These are phyloP conservation scores for Coriolopsis trogii DNA, from an alignment of 1,284 basidiomycete genomes.

Conservation along the genomic window DNA sequence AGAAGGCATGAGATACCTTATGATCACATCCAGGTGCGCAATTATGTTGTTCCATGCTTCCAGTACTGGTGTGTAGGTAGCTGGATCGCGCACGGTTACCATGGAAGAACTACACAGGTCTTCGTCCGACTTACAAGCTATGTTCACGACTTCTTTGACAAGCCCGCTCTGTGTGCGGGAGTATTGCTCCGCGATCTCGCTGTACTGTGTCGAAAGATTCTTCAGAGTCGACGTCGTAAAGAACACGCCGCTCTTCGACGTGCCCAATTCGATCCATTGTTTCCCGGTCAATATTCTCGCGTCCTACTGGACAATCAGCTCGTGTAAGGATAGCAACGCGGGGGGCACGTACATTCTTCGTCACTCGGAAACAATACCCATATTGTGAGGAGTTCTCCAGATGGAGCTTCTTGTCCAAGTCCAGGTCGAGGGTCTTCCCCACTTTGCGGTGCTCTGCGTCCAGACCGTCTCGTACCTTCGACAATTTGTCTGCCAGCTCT, in stretches of 20 bases:
- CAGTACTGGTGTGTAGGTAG: conserved; percentile 89
- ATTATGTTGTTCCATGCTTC: conserved; percentile 89
- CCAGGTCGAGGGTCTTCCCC: conserved; percentile 79
- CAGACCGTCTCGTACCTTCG: conserved; percentile 71
- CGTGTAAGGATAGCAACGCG: neutral
- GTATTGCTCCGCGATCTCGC: conserved; percentile 74
- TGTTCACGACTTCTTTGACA: conserved; percentile 92
- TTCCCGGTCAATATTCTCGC: conserved; percentile 73
- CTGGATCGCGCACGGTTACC: conserved; percentile 38
- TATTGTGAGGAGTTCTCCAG: conserved; percentile 91
- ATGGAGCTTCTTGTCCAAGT: conserved; percentile 95
- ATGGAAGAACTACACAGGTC: neutral
- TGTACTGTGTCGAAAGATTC: conserved; percentile 74
- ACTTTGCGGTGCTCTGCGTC: conserved; percentile 83
- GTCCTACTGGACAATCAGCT: conserved; percentile 56
- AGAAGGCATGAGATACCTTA: conserved; percentile 58
- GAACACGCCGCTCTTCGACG: conserved; percentile 86
- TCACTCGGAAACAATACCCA: conserved; percentile 93
- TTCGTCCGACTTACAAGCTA: conserved; percentile 69
- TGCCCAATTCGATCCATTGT: conserved; percentile 85
- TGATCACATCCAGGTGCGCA: conserved; percentile 90
- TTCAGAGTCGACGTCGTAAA: conserved; percentile 89
- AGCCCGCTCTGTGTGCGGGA: conserved; percentile 78
- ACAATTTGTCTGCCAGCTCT: conserved; percentile 70
- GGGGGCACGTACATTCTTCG: conserved; percentile 69